Evolutionary conservation across 1,139 yeast species (phyloP).

Genomic region (Pichia sp.): DNA sequence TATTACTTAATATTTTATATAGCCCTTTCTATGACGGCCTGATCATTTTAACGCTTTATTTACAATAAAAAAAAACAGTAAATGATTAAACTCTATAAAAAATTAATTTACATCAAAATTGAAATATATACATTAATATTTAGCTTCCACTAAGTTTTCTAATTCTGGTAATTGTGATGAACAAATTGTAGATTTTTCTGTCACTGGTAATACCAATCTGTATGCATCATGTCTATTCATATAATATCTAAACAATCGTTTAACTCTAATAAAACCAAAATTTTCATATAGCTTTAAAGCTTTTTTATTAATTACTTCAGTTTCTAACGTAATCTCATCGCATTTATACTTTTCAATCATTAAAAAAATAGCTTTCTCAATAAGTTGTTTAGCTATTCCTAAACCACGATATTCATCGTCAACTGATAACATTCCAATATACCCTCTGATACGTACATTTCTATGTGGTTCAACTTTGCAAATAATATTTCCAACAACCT

Average conservation of each 20-base stretch:
- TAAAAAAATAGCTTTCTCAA: conserved; percentile 53
- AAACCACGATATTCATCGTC: conserved; percentile 61
- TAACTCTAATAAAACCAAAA: conserved; percentile 77
- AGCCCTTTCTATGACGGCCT: no score
- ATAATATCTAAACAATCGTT: conserved; percentile 79
- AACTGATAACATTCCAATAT: conserved; percentile 94
- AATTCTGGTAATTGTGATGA: conserved; percentile 16
- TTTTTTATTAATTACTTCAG: conserved; percentile 75
- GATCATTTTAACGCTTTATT: no score
- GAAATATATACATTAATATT: conserved; percentile 1
- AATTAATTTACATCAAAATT: neutral
- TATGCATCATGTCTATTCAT: conserved; percentile 90
- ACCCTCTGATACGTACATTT: conserved; percentile 67
- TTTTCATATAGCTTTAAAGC: conserved; percentile 79
- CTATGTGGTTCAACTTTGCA: conserved; percentile 81
- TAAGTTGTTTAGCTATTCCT: conserved; percentile 76
- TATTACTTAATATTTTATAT: no score
- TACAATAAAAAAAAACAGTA: neutral
- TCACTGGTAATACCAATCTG: conserved; percentile 64
- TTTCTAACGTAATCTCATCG: conserved; percentile 86
- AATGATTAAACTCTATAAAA: neutral
- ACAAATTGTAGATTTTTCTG: conserved; percentile 42
- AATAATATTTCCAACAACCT: conserved; percentile 72
- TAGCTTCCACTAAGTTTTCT: conserved; percentile 8
- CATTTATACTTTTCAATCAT: conserved; percentile 57